Conservation (phyloP, 2,329 filamentous ascomycete species). For the Aureobasidium pullulans region DNA sequence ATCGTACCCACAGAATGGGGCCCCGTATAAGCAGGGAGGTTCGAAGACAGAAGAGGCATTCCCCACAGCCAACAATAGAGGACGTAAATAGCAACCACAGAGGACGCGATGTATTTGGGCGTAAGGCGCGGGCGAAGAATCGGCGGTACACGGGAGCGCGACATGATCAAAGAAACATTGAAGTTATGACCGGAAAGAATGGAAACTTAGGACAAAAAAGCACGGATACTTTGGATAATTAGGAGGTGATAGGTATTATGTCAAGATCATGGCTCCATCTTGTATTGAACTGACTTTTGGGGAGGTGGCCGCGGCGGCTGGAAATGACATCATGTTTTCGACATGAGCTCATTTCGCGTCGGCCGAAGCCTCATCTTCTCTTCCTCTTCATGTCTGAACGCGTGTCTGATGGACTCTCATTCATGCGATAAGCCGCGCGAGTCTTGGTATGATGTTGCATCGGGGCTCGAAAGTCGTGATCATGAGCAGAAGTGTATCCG, state of each 20-base stretch:
- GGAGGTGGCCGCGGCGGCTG: not conserved
- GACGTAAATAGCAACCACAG: constrained; percentile 21
- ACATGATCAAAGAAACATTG: not conserved
- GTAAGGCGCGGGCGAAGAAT: constrained; percentile 19
- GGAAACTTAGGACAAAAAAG: not conserved
- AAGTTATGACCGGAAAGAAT: not conserved
- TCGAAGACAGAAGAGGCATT: constrained; percentile 35
- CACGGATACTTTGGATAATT: constrained; percentile 3
- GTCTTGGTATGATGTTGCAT: not conserved
- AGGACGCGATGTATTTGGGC: constrained; percentile 17
- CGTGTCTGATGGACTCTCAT: not conserved
- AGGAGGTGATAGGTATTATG: not conserved
- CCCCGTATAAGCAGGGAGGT: constrained; percentile 37
- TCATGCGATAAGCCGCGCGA: not conserved
- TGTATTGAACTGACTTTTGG: not conserved
- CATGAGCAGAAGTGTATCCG: no score
- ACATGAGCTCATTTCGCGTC: not conserved
- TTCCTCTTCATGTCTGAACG: not conserved
- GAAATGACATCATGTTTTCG: not conserved
- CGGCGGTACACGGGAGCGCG: constrained; percentile 1
- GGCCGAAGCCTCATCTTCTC: not conserved
- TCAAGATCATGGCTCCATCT: not conserved
- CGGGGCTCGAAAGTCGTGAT: not conserved
- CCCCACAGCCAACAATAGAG: constrained; percentile 31
- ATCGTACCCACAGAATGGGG: constrained; percentile 36